Percentiles rank a stretch among this genome's conserved stretches.
Conservation (phyloP, 225 moss, liverwort and hornwort species). For the Lunularia cruciata region DNA sequence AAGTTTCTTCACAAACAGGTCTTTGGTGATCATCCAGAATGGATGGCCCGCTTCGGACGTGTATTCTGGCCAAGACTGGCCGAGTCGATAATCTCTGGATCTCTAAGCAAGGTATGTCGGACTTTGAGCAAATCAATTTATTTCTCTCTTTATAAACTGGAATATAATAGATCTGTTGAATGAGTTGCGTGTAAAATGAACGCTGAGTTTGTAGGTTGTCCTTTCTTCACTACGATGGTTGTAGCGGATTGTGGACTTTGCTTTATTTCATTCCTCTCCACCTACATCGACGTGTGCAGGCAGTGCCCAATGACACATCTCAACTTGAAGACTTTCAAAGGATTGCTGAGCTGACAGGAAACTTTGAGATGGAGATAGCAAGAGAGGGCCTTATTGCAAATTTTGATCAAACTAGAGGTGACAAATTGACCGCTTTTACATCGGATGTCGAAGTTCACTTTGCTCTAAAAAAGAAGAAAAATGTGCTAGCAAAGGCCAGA, state of each 20-base stretch:
- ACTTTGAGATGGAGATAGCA: slow-evolving; percentile 81
- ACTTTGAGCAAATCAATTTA: too few relatives aligned
- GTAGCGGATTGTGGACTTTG: neutral
- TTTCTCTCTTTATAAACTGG: too few relatives aligned
- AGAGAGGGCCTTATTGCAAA: slow-evolving; percentile 68
- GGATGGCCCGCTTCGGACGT: slow-evolving; percentile 78
- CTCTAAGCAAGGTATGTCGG: slow-evolving; percentile 70
- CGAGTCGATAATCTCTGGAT: slow-evolving; percentile 63
- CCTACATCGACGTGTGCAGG: slow-evolving; percentile 40
- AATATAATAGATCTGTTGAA: too few relatives aligned
- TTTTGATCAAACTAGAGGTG: slow-evolving; percentile 73
- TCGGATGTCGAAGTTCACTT: slow-evolving; percentile 86
- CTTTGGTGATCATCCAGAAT: slow-evolving; percentile 55
- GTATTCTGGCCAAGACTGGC: slow-evolving; percentile 85
- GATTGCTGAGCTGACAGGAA: slow-evolving; percentile 63
- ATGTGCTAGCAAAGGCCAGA: slow-evolving; percentile 68
- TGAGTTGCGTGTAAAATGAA: too few relatives aligned
- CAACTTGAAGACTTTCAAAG: slow-evolving; percentile 71
- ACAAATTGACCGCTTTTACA: slow-evolving; percentile 75
- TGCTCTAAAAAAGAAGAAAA: slow-evolving; percentile 81
- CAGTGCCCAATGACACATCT: slow-evolving; percentile 78
- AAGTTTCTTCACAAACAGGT: slow-evolving; percentile 65
- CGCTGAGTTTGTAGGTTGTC: neutral
- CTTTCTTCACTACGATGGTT: neutral
- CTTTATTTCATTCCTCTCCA: neutral